Conservation (phyloP, 768 basidiomycete species). For the Tricholoma matsutake region DNA sequence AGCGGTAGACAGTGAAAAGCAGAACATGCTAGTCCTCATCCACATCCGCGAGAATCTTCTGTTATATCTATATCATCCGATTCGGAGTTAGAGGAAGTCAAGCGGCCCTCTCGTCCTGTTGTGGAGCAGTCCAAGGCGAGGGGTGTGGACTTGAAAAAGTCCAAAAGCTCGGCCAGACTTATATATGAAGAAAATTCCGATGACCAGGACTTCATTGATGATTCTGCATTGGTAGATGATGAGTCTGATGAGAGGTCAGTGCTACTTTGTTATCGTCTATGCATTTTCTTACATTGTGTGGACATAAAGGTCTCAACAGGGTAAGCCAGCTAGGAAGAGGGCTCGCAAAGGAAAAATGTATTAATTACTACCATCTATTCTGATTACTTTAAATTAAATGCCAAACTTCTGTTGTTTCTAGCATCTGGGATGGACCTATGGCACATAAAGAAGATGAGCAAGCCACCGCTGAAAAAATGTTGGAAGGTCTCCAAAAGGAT, state of each 20-base stretch:
- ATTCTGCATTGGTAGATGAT: not conserved
- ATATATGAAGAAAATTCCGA: not conserved
- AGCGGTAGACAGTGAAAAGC: not conserved
- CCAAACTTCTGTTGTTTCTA: not conserved
- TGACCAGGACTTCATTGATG: not conserved
- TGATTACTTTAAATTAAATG: not conserved
- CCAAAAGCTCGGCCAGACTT: not conserved
- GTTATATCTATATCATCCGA: not conserved
- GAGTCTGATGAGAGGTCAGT: not conserved
- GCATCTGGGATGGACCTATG: not conserved
- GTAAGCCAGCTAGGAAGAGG: not conserved
- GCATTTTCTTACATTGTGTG: not conserved
- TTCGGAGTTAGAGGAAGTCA: not conserved
- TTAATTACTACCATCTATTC: not conserved
- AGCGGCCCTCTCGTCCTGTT: not conserved
- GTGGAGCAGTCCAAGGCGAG: not conserved
- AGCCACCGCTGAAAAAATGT: not conserved
- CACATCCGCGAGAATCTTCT: not conserved
- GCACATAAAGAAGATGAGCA: not conserved
- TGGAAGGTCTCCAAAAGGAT: not conserved
- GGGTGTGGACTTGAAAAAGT: not conserved
- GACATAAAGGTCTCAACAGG: not conserved
- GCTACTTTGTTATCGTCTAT: not conserved
- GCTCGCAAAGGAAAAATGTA: not conserved
- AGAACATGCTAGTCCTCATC: no score